Base-by-base conservation (phyloP, 2,329 filamentous ascomycete genomes). In the Zymoseptoria passerinii region DNA sequence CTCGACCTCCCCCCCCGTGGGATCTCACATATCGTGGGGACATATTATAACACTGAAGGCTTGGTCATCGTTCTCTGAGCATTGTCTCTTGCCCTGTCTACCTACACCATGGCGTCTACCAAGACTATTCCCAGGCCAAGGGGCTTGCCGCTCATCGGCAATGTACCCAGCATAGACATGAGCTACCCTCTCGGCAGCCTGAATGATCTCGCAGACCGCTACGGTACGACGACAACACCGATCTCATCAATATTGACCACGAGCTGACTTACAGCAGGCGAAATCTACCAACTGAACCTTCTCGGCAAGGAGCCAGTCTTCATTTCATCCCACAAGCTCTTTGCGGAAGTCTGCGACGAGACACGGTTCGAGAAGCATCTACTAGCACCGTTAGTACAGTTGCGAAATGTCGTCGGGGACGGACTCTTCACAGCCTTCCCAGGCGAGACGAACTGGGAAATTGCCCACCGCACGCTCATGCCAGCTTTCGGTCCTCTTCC, bases 301-400 rank as follows among this genome's bases (percentile, higher is more conserved):
- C 35, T 57, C n/a, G 56, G 52, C 28, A 4, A 55, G 16, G 51
- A 53, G n/a, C 7, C 20, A 10, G 57, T 55, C 50, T 8, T 62
- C 8, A 54, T 62, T 8, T 58, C 60, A 8, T 55, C 58, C 3
- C 60, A 65, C 18, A 55, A 54, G 3, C 62, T 76, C 18, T 71
- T 74, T 64, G 66, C 74, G 56, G 75, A 76, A 52, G 61, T 76
- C 4, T 73, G 69, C 53, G 65, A 76, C 48, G 74, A 76, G 60
- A 59, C 58, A 4, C 54, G 70, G 54, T 90, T 89, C 68, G 67
- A 76, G 28, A 90, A 90, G 68, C 72, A 76, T 0, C 72, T 87
- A 2, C 72, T 75, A 4, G 78, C 74, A 1, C 74, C 75, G 3
- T 71, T 89, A 1, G 66, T 72, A 7, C 69, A 87, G 67, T 76